Base-by-base conservation (phyloP, 805 yeast species). In the Kuraishia borneana region DNA sequence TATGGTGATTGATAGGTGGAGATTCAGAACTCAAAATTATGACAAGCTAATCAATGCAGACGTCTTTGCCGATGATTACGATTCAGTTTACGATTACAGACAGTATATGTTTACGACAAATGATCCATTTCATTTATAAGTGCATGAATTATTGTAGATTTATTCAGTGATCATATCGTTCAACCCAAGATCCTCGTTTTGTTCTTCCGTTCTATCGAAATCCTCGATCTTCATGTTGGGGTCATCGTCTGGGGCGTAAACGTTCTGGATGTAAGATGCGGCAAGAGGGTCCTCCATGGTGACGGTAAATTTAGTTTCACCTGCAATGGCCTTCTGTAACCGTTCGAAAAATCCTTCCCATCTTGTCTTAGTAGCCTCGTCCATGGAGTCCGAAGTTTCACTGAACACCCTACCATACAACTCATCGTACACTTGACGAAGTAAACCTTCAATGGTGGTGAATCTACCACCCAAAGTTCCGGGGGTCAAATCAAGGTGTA, bases 391-490 rank as follows among this genome's bases (percentile, higher is more conserved):
- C 1, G 94, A 82, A 2, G 94, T 79, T 51, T 81, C 80, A 8
- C 82, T 69, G 54, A 83, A 83, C 4, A 92, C 94, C 58, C 94
- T 75, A 7, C 78, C 61, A 49, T 85, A 82, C 42, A 92, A 70
- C 56, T 92, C 97, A 40, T 87, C 96, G 45, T 73, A 64, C 7
- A 92, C 96, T 59, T 92, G 96, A 30, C 74, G 68, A 45, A 92
- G 61, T 36, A 92, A 68, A 41, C 99, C 99, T 61, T 92, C 99
- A 42, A 92, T 64, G 12, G 99, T 92, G 31, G 98, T 92, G 65
- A 92, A 92, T 53, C 98, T 73, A 38, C 99, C 98, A 40, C 99
- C 99, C 34, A 92, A 66, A 2, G 99, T 92, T 39, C 99, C 98
- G 27, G 95, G 88, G 12, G 88, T 84, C 49, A 92, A 72, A 56